Base-by-base conservation (phyloP, 805 yeast genomes). In the Yamadazyma phyllophila region DNA sequence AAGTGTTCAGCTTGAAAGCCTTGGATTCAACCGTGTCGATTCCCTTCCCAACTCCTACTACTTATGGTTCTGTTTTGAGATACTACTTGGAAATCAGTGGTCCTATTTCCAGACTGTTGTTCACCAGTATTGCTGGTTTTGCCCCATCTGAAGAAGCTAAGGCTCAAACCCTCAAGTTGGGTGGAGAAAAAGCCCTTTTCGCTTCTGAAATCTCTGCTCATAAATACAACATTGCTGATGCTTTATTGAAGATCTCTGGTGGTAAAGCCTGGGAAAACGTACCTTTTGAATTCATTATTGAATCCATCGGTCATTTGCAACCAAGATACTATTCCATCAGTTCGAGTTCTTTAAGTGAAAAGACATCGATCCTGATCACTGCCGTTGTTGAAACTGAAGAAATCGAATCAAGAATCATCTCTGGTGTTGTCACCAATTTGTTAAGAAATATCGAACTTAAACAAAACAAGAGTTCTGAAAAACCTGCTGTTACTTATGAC, bases 281-380 rank as follows among this genome's bases (percentile, higher is more conserved):
- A 39, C 97, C 98, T 27, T 85, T 92, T 73, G 83, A 82, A 50
- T 88, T 91, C 60, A 66, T 94, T 33, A 73, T 91, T 55, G 99
- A 92, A 71, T 77, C 85, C 26, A 65, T 94, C 51, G 79, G 90
- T 36, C 87, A 82, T 55, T 71, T 94, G 59, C 95, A 86, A 65
- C 96, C 97, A 35, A 91, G 99, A 66, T 92, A 89, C 71, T 92
- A 92, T 69, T 92, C 98, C 16, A 92, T 92, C 55, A 91, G 97
- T 2, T 91, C 97, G 1, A 88, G 97, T 4, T 83, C 95, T 1
- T 65, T 81, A 43, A 76, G 82, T 46, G 94, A 88, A 59, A 88
- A 88, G 62, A 76, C 82, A 43, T 76, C 77, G 14, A 77, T 91
- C 47, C 89, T 88, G 55, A 75, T 91, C 48, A 94, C 98, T 14